Conservation (phyloP, 2,329 filamentous ascomycete species). For the Zymoseptoria tritici region DNA sequence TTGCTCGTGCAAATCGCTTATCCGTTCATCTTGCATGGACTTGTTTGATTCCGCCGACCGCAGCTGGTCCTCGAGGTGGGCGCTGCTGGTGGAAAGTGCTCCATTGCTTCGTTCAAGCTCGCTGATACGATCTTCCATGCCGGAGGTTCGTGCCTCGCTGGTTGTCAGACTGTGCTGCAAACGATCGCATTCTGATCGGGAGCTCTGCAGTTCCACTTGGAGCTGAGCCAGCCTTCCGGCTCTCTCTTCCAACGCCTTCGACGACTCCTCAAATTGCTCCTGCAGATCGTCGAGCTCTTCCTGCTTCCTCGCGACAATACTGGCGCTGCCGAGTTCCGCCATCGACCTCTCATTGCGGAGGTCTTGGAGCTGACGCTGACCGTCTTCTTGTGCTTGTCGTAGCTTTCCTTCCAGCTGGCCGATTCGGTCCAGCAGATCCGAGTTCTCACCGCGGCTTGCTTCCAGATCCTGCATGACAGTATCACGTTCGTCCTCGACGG, state of each 20-base stretch:
- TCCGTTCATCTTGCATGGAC: not conserved
- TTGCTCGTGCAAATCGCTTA: not conserved
- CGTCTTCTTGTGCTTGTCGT: slow-evolving; percentile 20
- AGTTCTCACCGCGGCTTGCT: slow-evolving; percentile 33
- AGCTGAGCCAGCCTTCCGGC: not conserved
- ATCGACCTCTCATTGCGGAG: slow-evolving; percentile 38
- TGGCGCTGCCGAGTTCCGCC: slow-evolving; percentile 37
- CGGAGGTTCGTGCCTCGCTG: not conserved
- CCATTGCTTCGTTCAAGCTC: not conserved
- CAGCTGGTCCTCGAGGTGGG: not conserved
- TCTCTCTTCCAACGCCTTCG: slow-evolving; percentile 14
- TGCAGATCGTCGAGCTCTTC: slow-evolving; percentile 39
- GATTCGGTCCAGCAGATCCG: slow-evolving; percentile 36
- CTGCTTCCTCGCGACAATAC: slow-evolving; percentile 38
- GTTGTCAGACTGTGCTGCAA: not conserved
- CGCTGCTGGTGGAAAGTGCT: not conserved
- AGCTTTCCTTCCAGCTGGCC: slow-evolving; percentile 30
- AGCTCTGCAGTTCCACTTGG: not conserved
- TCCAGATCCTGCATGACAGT: slow-evolving; percentile 33
- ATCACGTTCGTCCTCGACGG: slow-evolving; percentile 36
- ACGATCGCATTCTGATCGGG: not conserved
- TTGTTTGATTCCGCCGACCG: not conserved
- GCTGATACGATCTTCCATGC: not conserved
- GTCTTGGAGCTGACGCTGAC: slow-evolving; percentile 31
- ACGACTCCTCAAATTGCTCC: slow-evolving; percentile 25